A percentile compares a stretch with the other conserved stretches of the same genome.
Conservation (phyloP, 208 protist genomes). For the Trypanosoma conorhini region DNA sequence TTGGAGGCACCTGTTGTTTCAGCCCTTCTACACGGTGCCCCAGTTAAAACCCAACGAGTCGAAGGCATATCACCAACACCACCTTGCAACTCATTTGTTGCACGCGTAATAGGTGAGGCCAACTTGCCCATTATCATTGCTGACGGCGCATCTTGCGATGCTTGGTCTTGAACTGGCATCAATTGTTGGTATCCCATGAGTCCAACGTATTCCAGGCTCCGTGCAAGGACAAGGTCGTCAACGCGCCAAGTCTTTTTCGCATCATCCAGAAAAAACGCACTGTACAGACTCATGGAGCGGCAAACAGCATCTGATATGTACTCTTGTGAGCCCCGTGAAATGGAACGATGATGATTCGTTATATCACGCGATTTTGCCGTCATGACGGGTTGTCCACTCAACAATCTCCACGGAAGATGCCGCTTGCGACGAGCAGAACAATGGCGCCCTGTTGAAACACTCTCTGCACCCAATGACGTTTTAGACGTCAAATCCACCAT, state of each 20-base stretch:
- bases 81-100: slow-evolving; percentile 20
- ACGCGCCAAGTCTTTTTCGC: slow-evolving; percentile 55
- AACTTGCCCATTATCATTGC: slow-evolving; percentile 9
- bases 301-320: slow-evolving; percentile 4
- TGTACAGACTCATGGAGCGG: slow-evolving; percentile 51
- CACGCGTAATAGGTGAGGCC: slow-evolving; percentile 23
- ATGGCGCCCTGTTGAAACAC: not conserved
- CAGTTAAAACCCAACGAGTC: slow-evolving; percentile 1
- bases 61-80: slow-evolving; percentile 14
- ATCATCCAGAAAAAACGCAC: slow-evolving; percentile 69
- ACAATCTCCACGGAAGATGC: not conserved
- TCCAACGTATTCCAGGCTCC: slow-evolving; percentile 68
- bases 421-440: not conserved
- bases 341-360: not conserved
- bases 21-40: not conserved
- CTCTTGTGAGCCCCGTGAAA: not conserved
- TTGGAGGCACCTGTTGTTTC: not conserved
- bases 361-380: not conserved
- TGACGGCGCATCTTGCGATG: not conserved
- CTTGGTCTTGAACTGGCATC: slow-evolving; percentile 15
- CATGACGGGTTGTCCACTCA: not conserved
- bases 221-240: slow-evolving; percentile 69
- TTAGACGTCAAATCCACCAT: slow-evolving; percentile 16
- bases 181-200: slow-evolving; percentile 75
- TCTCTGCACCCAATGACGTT: not conserved